Percentiles rank a stretch among this genome's conserved stretches.
phyloP scores from a whole-genome alignment of 2,329 filamentous ascomycete species.

The Coleophoma crateriformis region DNA sequence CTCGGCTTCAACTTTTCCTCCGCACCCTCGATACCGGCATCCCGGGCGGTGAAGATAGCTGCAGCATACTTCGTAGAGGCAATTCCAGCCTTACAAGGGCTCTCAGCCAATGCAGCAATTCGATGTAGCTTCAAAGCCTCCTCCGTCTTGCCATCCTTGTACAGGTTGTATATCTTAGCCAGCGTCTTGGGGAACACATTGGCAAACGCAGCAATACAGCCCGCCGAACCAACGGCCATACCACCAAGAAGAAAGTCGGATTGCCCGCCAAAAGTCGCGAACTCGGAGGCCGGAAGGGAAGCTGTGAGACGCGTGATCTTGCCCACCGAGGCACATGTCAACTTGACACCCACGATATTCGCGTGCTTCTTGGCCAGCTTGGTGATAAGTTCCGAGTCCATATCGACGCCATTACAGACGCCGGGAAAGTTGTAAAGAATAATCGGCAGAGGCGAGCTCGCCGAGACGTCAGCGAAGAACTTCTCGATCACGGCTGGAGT shows the following conservation, averaged over 20 bases:
- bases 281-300: conserved; percentile 40
- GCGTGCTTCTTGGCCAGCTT: conserved; percentile 43
- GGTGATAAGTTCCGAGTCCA: conserved; percentile 51
- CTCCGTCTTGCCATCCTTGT: conserved; percentile 45
- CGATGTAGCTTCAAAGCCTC: conserved; percentile 54
- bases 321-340: conserved; percentile 43
- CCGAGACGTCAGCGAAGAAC: conserved; percentile 54
- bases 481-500: conserved; percentile 48
- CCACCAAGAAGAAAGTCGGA: conserved; percentile 68
- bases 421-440: conserved; percentile 61
- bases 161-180: conserved; percentile 51
- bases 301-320: conserved; percentile 42
- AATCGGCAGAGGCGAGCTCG: conserved; percentile 50
- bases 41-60: too few relatives aligned
- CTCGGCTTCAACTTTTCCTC: too few relatives aligned
- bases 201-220: conserved; percentile 63
- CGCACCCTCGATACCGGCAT: too few relatives aligned
- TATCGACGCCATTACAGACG: conserved; percentile 50
- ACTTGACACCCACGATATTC: conserved; percentile 59
- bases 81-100: too few relatives aligned
- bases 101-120: too few relatives aligned
- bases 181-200: conserved; percentile 62
- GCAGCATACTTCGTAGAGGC: too few relatives aligned
- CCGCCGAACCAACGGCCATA: conserved; percentile 59
- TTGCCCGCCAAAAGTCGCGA: conserved; percentile 64